Base-by-base conservation (phyloP, 805 yeast genomes). In the Blastobotrys muscicola region DNA sequence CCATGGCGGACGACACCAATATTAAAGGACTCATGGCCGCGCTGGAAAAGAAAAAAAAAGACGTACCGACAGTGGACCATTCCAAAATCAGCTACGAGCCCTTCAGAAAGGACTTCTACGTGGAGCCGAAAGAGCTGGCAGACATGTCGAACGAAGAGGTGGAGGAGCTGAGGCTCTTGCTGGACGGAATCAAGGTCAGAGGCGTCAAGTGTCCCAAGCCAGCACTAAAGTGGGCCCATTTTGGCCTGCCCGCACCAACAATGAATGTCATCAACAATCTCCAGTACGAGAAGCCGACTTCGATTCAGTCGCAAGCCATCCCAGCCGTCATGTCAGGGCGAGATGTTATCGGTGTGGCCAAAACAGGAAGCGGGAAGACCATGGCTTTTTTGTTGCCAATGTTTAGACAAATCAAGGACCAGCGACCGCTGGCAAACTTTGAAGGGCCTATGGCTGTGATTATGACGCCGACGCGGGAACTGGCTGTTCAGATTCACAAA, bases 301-400 rank as follows among this genome's bases (percentile, higher is more conserved):
- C 96, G 0, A 86, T 92, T 43, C 98, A 92, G 60, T 71, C 87
- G 0, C 96, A 87, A 55, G 87, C 96, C 0, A 69, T 89, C 15
- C 97, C 98, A 0, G 82, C 87, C 0, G 77, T 87, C 14, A 84
- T 90, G 94, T 69, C 80, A 2, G 97, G 97, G 0, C 64, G 82
- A 39, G 97, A 92, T 64, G 76, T 90, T 6, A 82, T 92, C 38
- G 97, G 96, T 4, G 82, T 92, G 14, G 97, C 98, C 0, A 86
- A 87, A 50, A 92, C 98, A 0, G 98, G 98, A 0, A 85, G 96
- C 0, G 98, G 98, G 2, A 92, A 92, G 58, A 92, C 98, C 0
- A 70, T 90, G 52, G 83, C 96, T 1, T 92, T 85, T 62, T 66
- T 87, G 7, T 58, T 92, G 5, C 97, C 98, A 0, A 62, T 92